Conservation (phyloP, 2,329 filamentous ascomycete genomes). For the Colletotrichum sp. region DNA sequence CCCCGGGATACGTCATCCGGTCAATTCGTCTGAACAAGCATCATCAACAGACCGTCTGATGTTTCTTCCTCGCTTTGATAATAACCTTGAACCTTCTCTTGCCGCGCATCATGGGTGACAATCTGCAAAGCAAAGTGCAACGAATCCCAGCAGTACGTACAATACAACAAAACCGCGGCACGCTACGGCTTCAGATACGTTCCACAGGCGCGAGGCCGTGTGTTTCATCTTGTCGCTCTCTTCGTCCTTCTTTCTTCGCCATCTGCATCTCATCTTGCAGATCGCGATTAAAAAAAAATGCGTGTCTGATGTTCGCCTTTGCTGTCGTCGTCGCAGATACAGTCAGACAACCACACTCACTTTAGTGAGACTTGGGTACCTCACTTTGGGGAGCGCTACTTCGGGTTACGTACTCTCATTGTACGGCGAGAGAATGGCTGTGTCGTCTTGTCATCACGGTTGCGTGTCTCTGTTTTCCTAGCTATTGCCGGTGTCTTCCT, state of each 20-base stretch:
- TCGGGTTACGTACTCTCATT: not conserved
- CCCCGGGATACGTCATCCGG: slow-evolving; percentile 2
- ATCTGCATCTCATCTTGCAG: not conserved
- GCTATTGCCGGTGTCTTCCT: not conserved
- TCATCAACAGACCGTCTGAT: not conserved
- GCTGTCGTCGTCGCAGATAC: not conserved
- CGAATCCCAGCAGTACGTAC: not conserved
- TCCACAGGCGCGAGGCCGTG: slow-evolving; percentile 8
- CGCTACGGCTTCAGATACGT: slow-evolving; percentile 8
- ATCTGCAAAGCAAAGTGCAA: not conserved
- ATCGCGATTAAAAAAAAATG: not conserved
- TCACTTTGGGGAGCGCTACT: not conserved
- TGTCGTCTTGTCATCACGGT: not conserved
- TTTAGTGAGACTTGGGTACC: too few relatives aligned
- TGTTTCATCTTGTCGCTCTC: slow-evolving; percentile 1
- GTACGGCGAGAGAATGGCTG: not conserved
- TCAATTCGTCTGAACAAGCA: not conserved
- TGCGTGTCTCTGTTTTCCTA: not conserved
- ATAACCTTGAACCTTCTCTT: not conserved
- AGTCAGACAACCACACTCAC: not conserved
- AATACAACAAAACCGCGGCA: not conserved
- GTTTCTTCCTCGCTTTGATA: not conserved
- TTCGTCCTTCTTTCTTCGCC: not conserved
- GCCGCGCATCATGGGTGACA: not conserved
- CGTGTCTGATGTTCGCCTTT: not conserved